phyloP scores from a whole-genome alignment of 2,329 filamentous ascomycete species.

The Trichophaea hybrida region DNA sequence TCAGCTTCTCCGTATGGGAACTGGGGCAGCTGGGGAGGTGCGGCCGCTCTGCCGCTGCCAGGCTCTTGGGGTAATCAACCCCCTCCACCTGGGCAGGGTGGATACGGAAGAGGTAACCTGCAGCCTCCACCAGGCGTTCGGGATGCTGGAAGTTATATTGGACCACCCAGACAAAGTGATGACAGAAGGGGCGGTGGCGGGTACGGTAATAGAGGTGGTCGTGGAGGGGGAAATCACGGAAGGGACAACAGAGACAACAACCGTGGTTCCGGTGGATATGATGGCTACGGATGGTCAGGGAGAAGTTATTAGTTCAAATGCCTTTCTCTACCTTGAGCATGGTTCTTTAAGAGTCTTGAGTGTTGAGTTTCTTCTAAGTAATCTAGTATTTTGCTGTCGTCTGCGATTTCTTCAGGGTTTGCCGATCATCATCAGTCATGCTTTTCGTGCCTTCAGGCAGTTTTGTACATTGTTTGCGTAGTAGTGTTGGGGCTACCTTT shows the following conservation, averaged over 20 bases:
- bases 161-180: background rate
- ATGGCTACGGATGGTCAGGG: background rate
- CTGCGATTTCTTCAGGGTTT: too few species aligned
- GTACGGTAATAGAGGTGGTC: background rate
- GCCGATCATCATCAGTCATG: too few species aligned
- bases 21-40: background rate
- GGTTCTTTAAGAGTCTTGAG: background rate
- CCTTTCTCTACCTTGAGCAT: background rate
- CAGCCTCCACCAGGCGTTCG: constrained; percentile 2
- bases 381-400: too few species aligned
- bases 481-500: too few species aligned
- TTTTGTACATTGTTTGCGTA: too few species aligned
- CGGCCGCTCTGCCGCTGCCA: background rate
- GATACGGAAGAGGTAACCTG: background rate
- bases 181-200: background rate
- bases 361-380: too few species aligned
- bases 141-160: constrained; percentile 3
- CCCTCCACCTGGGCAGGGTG: background rate
- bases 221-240: background rate
- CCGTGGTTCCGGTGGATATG: background rate
- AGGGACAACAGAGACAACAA: background rate
- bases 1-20: background rate
- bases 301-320: background rate
- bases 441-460: too few species aligned
- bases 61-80: background rate